A percentile compares a stretch with the other conserved stretches of the same genome.
Conservation (phyloP, 768 basidiomycete species). For the Imleria badia region DNA sequence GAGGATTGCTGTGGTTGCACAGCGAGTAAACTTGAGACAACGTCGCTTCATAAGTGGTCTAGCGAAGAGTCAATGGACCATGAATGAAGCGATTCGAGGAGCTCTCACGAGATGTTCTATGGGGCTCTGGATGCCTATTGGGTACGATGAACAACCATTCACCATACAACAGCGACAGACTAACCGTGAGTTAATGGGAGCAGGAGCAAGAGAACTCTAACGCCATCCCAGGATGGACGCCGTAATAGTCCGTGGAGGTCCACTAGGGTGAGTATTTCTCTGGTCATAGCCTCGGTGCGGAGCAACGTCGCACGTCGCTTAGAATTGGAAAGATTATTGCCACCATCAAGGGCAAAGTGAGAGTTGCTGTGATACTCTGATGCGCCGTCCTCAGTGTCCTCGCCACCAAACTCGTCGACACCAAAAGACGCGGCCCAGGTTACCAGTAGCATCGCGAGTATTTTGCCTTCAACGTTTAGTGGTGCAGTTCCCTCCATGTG, state of each 20-base stretch:
- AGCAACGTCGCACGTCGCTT: constrained; percentile 48
- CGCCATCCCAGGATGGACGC: constrained; percentile 84
- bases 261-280: constrained; percentile 75
- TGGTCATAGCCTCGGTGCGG: constrained; percentile 65
- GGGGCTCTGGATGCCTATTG: constrained; percentile 27
- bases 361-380: constrained; percentile 4
- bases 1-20: constrained; percentile 52
- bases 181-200: constrained; percentile 84
- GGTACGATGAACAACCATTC: constrained; percentile 6
- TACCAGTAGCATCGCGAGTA: constrained; percentile 78
- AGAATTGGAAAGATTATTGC: constrained; percentile 34
- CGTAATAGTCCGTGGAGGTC: constrained; percentile 79
- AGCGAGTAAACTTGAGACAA: constrained; percentile 80
- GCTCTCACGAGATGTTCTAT: constrained; percentile 25
- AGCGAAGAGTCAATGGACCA: constrained; percentile 11
- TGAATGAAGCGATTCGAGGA: not conserved
- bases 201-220: constrained; percentile 73
- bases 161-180: constrained; percentile 10
- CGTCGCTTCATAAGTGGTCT: constrained; percentile 78
- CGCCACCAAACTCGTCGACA: constrained; percentile 72
- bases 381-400: constrained; percentile 25
- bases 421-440: constrained; percentile 92
- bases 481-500: constrained; percentile 60
- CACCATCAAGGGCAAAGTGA: constrained; percentile 17
- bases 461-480: constrained; percentile 69